A percentile compares a stretch with the other conserved stretches of the same genome.
phyloP scores from a whole-genome alignment of 2,329 filamentous ascomycete species.

The Cytospora paraplurivora region DNA sequence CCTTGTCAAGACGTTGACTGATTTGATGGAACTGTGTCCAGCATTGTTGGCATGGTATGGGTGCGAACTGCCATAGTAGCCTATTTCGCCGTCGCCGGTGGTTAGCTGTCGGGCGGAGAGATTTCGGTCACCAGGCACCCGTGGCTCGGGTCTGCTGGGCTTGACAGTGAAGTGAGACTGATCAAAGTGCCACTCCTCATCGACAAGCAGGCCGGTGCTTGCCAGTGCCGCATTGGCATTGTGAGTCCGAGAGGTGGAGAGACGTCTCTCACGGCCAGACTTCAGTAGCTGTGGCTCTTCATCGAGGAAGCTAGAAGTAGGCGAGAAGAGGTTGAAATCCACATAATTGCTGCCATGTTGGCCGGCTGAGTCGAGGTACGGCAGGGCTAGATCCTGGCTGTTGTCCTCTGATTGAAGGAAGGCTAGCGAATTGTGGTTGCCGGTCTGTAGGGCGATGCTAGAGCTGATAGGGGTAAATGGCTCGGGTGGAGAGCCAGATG shows the following conservation, averaged over 20 bases:
- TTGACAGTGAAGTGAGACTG: slow-evolving; percentile 6
- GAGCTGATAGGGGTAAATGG: slow-evolving; percentile 26
- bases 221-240: slow-evolving; percentile 5
- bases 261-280: slow-evolving; percentile 26
- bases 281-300: slow-evolving; percentile 46
- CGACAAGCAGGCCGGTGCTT: slow-evolving; percentile 10
- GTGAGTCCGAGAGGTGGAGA: not conserved
- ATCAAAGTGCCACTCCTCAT: slow-evolving; percentile 17
- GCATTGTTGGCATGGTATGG: slow-evolving; percentile 23
- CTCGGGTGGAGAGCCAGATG: slow-evolving; percentile 23
- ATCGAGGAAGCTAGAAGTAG: slow-evolving; percentile 49
- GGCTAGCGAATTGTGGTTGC: slow-evolving; percentile 29
- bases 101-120: not conserved
- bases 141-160: slow-evolving; percentile 5
- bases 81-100: not conserved
- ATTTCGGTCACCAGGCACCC: not conserved
- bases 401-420: slow-evolving; percentile 9
- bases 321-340: slow-evolving; percentile 60
- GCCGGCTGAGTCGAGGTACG: slow-evolving; percentile 45
- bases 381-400: slow-evolving; percentile 37
- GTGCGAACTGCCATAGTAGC: not conserved
- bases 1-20: slow-evolving; percentile 1
- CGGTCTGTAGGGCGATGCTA: slow-evolving; percentile 21
- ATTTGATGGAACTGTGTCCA: slow-evolving; percentile 4
- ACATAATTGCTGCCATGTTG: slow-evolving; percentile 47